These are phyloP conservation scores for Syzygium aqueum DNA, from an alignment of 345 rosid species.

Conservation along the genomic window DNA sequence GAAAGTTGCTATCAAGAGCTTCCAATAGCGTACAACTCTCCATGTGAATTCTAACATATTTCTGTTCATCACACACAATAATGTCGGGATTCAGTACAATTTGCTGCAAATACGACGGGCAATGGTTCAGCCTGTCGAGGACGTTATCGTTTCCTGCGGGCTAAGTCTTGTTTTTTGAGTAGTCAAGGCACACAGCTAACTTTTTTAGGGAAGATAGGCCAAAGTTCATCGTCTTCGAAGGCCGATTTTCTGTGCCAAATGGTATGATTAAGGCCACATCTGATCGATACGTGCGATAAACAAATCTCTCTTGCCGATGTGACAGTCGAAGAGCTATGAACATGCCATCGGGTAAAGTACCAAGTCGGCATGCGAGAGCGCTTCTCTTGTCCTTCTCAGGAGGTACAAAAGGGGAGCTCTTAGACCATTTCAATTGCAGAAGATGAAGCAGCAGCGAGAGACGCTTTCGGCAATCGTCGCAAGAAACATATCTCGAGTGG, in stretches of 20 bases:
- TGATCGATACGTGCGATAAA: neutral
- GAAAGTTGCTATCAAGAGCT: neutral
- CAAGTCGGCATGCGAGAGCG: neutral
- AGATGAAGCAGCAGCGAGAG: neutral
- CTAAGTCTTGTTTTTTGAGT: neutral
- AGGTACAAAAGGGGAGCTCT: neutral
- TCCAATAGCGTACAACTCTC: neutral
- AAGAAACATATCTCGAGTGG: neutral
- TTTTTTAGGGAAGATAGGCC: neutral
- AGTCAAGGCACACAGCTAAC: neutral
- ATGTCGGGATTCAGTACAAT: neutral
- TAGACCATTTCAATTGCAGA: neutral
- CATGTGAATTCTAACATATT: neutral
- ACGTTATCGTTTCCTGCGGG: neutral
- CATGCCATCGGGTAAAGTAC: neutral
- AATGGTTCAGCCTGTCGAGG: neutral
- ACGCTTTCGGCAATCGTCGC: neutral
- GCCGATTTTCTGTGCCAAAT: neutral
- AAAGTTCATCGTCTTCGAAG: neutral
- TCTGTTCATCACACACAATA: neutral
- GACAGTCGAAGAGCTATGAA: neutral
- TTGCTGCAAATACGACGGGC: neutral
- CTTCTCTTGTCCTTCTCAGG: neutral
- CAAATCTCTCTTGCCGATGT: neutral
- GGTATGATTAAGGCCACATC: neutral